These are phyloP conservation scores for Alternaria tenuissima DNA, from an alignment of 2,329 filamentous ascomycete genomes.

Conservation along the genomic window DNA sequence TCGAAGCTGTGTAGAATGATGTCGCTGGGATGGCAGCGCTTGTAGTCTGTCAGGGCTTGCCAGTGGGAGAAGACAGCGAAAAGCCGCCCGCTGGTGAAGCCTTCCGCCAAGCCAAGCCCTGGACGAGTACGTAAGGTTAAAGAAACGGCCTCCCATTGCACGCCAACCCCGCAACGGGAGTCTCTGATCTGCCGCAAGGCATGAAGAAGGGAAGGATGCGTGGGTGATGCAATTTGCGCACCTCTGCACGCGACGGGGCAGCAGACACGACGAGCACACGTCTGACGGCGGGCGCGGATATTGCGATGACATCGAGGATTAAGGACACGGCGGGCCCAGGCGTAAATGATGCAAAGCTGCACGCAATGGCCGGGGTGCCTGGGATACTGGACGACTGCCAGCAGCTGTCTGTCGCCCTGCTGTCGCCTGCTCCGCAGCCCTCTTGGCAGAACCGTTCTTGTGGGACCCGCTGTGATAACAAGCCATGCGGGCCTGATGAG, in stretches of 20 bases:
- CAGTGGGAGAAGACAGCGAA: slow-evolving; percentile 26
- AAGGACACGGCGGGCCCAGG: slow-evolving; percentile 22
- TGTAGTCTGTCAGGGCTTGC: slow-evolving; percentile 24
- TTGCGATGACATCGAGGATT: slow-evolving; percentile 39
- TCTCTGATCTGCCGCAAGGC: slow-evolving; percentile 23
- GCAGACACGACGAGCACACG: slow-evolving; percentile 19
- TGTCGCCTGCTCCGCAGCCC: slow-evolving; percentile 33
- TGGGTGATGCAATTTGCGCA: too few relatives aligned
- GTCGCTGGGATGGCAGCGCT: slow-evolving; percentile 27
- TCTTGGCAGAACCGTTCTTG: slow-evolving; percentile 42
- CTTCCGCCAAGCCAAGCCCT: slow-evolving; percentile 27
- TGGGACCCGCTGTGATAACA: slow-evolving; percentile 45
- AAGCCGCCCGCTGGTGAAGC: slow-evolving; percentile 37
- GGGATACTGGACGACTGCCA: slow-evolving; percentile 9
- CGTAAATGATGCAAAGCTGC: slow-evolving; percentile 33
- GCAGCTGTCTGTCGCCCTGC: slow-evolving; percentile 28
- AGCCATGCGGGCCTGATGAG: slow-evolving; percentile 38
- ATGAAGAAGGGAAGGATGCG: background rate
- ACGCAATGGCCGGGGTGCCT: slow-evolving; percentile 23
- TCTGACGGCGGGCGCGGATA: slow-evolving; percentile 29
- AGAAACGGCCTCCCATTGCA: slow-evolving; percentile 17
- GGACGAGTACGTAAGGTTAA: slow-evolving; percentile 21
- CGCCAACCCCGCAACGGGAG: slow-evolving; percentile 26
- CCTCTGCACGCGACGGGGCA: slow-evolving; percentile 16
- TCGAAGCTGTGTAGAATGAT: slow-evolving; percentile 47